Conservation (phyloP, 352 stramenopile species). For the Pythium biforme region DNA sequence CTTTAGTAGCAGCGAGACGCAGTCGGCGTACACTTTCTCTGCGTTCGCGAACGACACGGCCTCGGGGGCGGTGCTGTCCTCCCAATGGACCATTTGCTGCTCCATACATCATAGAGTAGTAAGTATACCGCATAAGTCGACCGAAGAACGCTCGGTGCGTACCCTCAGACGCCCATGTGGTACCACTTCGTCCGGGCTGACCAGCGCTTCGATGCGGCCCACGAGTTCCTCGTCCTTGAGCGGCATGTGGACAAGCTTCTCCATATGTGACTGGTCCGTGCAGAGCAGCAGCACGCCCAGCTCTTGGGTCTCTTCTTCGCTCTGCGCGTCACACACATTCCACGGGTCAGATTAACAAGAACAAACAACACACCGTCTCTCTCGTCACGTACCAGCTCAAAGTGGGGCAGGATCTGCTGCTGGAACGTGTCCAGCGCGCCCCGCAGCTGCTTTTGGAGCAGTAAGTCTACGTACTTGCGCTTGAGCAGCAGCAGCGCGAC, state of each 20-base stretch:
- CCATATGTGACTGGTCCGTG: conserved; percentile 36
- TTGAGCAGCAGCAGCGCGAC: conserved; percentile 57
- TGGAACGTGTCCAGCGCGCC: conserved; percentile 59
- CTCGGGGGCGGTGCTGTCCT: conserved; percentile 29
- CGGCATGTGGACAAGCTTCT: conserved; percentile 33
- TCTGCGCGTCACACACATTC: conserved; percentile 16
- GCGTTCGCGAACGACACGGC: conserved; percentile 12
- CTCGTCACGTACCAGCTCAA: conserved; percentile 32
- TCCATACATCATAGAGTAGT: background rate
- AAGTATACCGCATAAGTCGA: background rate
- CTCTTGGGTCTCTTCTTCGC: conserved; percentile 46
- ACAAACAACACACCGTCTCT: background rate
- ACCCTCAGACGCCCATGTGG: conserved; percentile 58
- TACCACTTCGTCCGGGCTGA: conserved; percentile 68
- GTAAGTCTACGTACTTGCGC: conserved; percentile 60
- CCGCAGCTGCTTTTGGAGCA: conserved; percentile 40
- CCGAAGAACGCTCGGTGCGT: background rate
- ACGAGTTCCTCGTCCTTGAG: conserved; percentile 53
- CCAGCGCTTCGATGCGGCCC: conserved; percentile 45
- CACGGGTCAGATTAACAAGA: background rate
- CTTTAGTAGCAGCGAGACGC: conserved; percentile 40
- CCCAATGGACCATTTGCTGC: conserved; percentile 47
- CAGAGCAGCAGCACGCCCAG: conserved; percentile 64
- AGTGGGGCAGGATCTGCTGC: conserved; percentile 58
- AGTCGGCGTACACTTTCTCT: conserved; percentile 32